Conservation (phyloP, 106 monocot species). For the Allium sativum region DNA sequence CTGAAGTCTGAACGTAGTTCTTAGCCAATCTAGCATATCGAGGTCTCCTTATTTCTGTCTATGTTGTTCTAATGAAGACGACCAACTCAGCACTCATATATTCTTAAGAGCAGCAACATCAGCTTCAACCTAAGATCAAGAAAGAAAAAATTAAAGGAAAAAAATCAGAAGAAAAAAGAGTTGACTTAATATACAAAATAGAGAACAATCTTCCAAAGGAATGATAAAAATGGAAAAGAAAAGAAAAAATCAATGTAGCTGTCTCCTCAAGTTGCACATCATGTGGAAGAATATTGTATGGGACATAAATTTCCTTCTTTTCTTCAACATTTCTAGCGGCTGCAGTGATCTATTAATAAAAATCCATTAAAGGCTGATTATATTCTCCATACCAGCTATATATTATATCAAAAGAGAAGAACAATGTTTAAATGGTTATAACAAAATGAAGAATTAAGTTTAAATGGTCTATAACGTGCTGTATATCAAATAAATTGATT, state of each 20-base stretch:
- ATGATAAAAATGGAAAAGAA: not conserved
- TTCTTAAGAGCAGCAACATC: slow-evolving; percentile 72
- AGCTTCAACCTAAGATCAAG: slow-evolving; percentile 94
- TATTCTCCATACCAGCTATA: too few relatives aligned
- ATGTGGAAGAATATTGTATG: slow-evolving; percentile 90
- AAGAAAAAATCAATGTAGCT: not conserved
- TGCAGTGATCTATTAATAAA: slow-evolving; percentile 58
- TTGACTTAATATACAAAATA: too few relatives aligned
- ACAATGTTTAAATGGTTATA: too few relatives aligned
- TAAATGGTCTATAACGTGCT: too few relatives aligned
- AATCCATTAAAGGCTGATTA: not conserved
- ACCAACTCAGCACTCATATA: slow-evolving; percentile 70
- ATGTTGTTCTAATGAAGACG: slow-evolving; percentile 63
- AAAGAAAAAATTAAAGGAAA: too few relatives aligned
- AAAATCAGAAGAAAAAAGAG: too few relatives aligned
- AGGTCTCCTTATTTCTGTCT: slow-evolving; percentile 75
- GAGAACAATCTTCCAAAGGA: not conserved
- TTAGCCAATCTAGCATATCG: slow-evolving; percentile 93
- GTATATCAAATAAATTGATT: too few relatives aligned
- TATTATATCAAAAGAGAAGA: too few relatives aligned
- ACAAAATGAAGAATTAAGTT: too few relatives aligned
- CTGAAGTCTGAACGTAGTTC: slow-evolving; percentile 96
- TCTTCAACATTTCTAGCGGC: slow-evolving; percentile 90
- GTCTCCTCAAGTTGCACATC: slow-evolving; percentile 99
- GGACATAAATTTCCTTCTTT: slow-evolving; percentile 85